These are phyloP conservation scores for Fusarium buharicum DNA, from an alignment of 2,329 filamentous ascomycete species.

Conservation along the genomic window DNA sequence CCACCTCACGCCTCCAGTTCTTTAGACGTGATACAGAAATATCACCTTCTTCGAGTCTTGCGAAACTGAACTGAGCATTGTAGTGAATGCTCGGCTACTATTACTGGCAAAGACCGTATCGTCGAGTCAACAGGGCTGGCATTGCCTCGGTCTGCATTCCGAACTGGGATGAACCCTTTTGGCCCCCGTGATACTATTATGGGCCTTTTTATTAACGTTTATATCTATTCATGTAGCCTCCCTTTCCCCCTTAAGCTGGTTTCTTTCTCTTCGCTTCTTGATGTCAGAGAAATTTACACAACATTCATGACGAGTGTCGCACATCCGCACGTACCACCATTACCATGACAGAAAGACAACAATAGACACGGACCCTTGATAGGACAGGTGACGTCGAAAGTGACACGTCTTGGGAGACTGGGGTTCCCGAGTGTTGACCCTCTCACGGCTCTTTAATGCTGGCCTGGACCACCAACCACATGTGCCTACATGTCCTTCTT, in stretches of 20 bases:
- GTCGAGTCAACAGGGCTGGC: slow-evolving; percentile 5
- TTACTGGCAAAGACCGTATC: too few species aligned
- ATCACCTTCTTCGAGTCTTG: slow-evolving; percentile 9
- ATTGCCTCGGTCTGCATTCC: slow-evolving; percentile 9
- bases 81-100: neutral
- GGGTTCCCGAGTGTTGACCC: neutral
- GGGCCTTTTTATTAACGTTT: neutral
- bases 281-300: slow-evolving; percentile 1
- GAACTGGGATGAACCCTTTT: slow-evolving; percentile 6
- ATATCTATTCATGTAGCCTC: neutral
- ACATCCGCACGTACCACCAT: slow-evolving; percentile 14
- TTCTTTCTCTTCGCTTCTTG: slow-evolving; percentile 1
- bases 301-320: slow-evolving; percentile 3
- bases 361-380: slow-evolving; percentile 13
- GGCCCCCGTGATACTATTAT: slow-evolving; percentile 2
- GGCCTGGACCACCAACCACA: neutral
- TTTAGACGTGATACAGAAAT: slow-evolving; percentile 3
- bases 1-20: neutral
- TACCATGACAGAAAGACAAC: slow-evolving; percentile 9
- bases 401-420: slow-evolving; percentile 14
- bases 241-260: neutral
- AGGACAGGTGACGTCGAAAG: slow-evolving; percentile 25
- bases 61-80: neutral
- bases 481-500: neutral
- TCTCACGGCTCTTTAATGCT: slow-evolving; percentile 8